Evolutionary conservation across 148 eudicot species (phyloP).

Genomic region (Chenopodium formosanum): DNA sequence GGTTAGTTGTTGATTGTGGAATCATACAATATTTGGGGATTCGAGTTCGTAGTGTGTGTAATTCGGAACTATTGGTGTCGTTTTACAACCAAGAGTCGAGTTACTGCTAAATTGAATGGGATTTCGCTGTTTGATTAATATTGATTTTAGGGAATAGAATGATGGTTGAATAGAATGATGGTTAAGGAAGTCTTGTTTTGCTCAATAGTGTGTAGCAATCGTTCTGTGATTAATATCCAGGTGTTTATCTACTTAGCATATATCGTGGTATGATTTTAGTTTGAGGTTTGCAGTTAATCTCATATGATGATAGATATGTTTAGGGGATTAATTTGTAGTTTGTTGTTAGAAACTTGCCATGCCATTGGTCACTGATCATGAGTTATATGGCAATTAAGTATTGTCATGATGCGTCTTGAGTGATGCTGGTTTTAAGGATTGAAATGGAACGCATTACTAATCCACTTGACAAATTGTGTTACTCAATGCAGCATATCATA

Average conservation of each 20-base stretch:
- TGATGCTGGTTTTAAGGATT: not conserved
- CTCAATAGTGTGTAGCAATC: not conserved
- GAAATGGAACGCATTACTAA: not conserved
- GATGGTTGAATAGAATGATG: not conserved
- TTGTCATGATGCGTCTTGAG: not conserved
- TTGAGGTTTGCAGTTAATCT: not conserved
- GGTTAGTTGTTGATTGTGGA: not conserved
- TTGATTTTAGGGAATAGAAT: not conserved
- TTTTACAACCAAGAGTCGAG: not conserved
- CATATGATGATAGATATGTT: not conserved
- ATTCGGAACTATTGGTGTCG: not conserved
- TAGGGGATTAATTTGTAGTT: not conserved
- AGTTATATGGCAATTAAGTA: not conserved
- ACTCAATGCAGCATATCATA: not conserved
- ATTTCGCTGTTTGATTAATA: not conserved
- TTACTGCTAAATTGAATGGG: not conserved
- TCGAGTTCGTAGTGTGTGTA: not conserved
- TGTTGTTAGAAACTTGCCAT: not conserved
- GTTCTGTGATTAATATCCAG: not conserved
- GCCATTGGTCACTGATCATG: not conserved
- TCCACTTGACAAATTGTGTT: not conserved
- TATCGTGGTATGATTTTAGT: not conserved
- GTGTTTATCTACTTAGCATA: not conserved
- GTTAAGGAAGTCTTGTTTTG: not conserved
- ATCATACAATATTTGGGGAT: not conserved